Evolutionary conservation across 495 filamentous ascomycete species (phyloP).

Genomic region (Penicillium cinerascens): DNA sequence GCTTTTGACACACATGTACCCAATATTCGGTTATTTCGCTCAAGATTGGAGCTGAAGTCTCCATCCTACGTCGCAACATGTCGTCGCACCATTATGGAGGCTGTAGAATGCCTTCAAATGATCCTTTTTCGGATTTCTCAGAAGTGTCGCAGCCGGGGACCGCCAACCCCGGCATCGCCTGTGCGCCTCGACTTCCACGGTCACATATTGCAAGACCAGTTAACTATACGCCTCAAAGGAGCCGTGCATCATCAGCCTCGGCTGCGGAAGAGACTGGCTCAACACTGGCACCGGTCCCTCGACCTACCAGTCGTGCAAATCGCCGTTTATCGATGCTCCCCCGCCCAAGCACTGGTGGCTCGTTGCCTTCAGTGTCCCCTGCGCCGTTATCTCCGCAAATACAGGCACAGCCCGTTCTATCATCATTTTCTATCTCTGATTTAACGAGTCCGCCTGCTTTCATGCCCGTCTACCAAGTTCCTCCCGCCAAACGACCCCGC

Average conservation of each 20-base stretch:
- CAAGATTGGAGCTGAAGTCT: conserved; percentile 27
- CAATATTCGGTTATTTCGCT: conserved; percentile 25
- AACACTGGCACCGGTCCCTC: conserved; percentile 18
- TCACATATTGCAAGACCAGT: conserved; percentile 30
- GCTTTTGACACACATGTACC: conserved; percentile 20
- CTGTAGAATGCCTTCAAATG: conserved; percentile 32
- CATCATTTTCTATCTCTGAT: conserved; percentile 18
- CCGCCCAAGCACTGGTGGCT: conserved; percentile 26
- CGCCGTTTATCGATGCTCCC: conserved; percentile 31
- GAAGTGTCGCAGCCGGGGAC: conserved; percentile 24
- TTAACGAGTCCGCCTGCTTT: conserved; percentile 12
- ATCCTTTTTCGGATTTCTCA: conserved; percentile 22
- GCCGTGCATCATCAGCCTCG: conserved; percentile 30
- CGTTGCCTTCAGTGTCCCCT: conserved; percentile 15
- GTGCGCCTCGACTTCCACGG: conserved; percentile 17
- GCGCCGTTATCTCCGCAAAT: conserved; percentile 13
- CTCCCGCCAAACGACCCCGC: conserved; percentile 27
- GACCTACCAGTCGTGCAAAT: conserved; percentile 20
- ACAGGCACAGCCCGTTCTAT: conserved; percentile 15
- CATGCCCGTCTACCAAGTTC: conserved; percentile 6
- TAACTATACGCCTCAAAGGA: conserved; percentile 21
- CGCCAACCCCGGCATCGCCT: conserved; percentile 12
- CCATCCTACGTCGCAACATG: conserved; percentile 31
- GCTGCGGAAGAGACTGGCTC: conserved; percentile 25
- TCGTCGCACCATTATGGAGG: conserved; percentile 38